Conservation (phyloP, 805 yeast species). For the Kodamaea leandrae region DNA sequence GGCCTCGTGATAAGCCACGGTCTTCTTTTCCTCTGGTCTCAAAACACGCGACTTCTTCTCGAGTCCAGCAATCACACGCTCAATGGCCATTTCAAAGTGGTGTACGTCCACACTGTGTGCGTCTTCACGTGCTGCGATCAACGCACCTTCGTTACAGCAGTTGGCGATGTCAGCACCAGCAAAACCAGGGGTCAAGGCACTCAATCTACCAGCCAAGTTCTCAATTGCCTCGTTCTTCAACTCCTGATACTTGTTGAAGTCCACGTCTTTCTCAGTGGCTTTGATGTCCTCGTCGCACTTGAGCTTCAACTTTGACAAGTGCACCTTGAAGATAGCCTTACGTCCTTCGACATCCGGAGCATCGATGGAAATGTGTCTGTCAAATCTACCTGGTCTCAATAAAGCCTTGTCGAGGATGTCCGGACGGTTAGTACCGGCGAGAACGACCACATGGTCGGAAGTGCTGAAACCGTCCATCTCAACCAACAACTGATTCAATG, state of each 20-base stretch:
- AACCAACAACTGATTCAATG: slow-evolving; percentile 85
- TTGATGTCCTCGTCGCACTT: slow-evolving; percentile 38
- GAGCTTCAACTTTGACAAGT: slow-evolving; percentile 59
- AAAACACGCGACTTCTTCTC: slow-evolving; percentile 81
- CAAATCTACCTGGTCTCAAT: slow-evolving; percentile 93
- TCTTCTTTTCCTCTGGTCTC: slow-evolving; percentile 74
- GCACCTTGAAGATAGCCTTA: slow-evolving; percentile 80
- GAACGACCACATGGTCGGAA: slow-evolving; percentile 86
- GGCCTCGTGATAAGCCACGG: slow-evolving; percentile 94
- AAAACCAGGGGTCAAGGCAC: slow-evolving; percentile 92
- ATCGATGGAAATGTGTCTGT: slow-evolving; percentile 83
- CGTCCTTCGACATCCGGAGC: slow-evolving; percentile 88
- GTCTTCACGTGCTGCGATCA: slow-evolving; percentile 82
- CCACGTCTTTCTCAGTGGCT: slow-evolving; percentile 35
- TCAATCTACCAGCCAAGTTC: slow-evolving; percentile 74
- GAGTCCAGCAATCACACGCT: slow-evolving; percentile 91
- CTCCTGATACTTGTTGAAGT: slow-evolving; percentile 39
- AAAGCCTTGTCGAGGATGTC: slow-evolving; percentile 88
- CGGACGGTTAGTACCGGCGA: slow-evolving; percentile 93
- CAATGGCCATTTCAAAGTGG: slow-evolving; percentile 91
- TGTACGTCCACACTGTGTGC: slow-evolving; percentile 57
- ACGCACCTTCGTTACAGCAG: slow-evolving; percentile 91
- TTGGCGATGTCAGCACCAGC: slow-evolving; percentile 96
- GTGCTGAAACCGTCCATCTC: slow-evolving; percentile 94
- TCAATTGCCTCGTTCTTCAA: slow-evolving; percentile 46